Conservation (phyloP, 768 basidiomycete species). For the Leccinellum albellum region DNA sequence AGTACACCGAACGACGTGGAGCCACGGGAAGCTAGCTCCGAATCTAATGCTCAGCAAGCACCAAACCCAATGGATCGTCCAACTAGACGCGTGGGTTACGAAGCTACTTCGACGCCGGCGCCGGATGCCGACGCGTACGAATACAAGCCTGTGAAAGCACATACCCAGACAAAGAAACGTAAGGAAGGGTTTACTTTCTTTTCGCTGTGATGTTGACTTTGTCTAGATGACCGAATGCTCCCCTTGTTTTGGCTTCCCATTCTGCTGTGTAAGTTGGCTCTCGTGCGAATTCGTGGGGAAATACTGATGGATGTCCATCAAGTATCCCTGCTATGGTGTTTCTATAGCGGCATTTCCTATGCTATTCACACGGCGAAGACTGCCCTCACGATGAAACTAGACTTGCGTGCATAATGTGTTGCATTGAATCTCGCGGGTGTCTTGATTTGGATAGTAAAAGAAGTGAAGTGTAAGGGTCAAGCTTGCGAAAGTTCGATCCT, state of each 20-base stretch:
- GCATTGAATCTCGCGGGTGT: slow-evolving; percentile 1
- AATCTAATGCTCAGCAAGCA: slow-evolving; percentile 19
- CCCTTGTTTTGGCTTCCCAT: slow-evolving; percentile 85
- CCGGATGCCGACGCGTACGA: slow-evolving; percentile 67
- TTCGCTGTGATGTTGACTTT: slow-evolving; percentile 3
- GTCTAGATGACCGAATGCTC: slow-evolving; percentile 78
- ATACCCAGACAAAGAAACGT: slow-evolving; percentile 60
- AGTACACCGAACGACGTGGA: slow-evolving; percentile 1
- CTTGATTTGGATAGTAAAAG: background rate
- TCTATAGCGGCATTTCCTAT: slow-evolving; percentile 52
- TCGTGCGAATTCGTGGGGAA: background rate
- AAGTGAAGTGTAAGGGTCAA: background rate
- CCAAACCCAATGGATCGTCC: slow-evolving; percentile 30
- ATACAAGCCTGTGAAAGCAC: slow-evolving; percentile 52
- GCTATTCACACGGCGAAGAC: slow-evolving; percentile 48
- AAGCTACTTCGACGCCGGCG: slow-evolving; percentile 48
- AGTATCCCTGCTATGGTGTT: slow-evolving; percentile 64
- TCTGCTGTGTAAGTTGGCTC: slow-evolving; percentile 59
- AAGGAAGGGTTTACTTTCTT: slow-evolving; percentile 12
- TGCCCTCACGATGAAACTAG: slow-evolving; percentile 43
- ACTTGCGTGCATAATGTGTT: slow-evolving; percentile 32
- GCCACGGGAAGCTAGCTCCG: slow-evolving; percentile 1
- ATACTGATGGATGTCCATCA: slow-evolving; percentile 6
- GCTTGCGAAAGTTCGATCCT: background rate
- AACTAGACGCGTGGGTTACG: slow-evolving; percentile 45